Conservation (phyloP, 345 rosid species). For the Brassica rapa region DNA sequence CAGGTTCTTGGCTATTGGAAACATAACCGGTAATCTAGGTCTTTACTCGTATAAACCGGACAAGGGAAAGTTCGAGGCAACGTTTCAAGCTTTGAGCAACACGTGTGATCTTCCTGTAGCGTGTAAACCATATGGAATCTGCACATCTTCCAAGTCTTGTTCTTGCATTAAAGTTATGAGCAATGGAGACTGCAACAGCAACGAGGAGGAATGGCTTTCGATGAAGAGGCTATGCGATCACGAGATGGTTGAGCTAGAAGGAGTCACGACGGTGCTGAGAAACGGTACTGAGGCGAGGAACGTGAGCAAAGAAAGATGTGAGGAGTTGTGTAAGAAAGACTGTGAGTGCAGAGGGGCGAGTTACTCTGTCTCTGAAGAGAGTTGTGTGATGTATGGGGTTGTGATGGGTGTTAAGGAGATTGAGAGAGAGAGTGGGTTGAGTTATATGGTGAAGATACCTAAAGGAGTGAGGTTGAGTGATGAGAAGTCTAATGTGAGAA, state of each 20-base stretch:
- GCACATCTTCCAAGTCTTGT: constrained; percentile 71
- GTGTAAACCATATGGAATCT: constrained; percentile 78
- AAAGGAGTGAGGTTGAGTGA: constrained; percentile 50
- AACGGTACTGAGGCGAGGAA: constrained; percentile 47
- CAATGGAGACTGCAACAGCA: constrained; percentile 45
- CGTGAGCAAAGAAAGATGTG: constrained; percentile 57
- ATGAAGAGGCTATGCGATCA: constrained; percentile 31
- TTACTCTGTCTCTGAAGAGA: constrained; percentile 38
- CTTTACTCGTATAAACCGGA: constrained; percentile 62
- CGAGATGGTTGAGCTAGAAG: constrained; percentile 69
- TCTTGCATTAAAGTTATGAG: constrained; percentile 52
- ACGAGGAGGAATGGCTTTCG: constrained; percentile 22
- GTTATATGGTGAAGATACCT: constrained; percentile 73
- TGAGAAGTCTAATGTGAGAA: constrained; percentile 53
- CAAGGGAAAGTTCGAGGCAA: constrained; percentile 51
- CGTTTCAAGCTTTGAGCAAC: constrained; percentile 65
- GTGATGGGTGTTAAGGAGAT: constrained; percentile 72
- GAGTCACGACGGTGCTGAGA: constrained; percentile 55
- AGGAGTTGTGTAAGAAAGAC: constrained; percentile 53
- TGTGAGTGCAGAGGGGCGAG: constrained; percentile 69
- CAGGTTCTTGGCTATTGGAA: constrained; percentile 67
- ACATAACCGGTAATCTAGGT: constrained; percentile 76
- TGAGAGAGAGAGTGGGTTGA: constrained; percentile 49
- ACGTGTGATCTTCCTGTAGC: constrained; percentile 87
- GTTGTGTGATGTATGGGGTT: constrained; percentile 58